These are phyloP conservation scores for Agaricus sinodeliciosus DNA, from an alignment of 768 basidiomycete genomes.

Conservation along the genomic window DNA sequence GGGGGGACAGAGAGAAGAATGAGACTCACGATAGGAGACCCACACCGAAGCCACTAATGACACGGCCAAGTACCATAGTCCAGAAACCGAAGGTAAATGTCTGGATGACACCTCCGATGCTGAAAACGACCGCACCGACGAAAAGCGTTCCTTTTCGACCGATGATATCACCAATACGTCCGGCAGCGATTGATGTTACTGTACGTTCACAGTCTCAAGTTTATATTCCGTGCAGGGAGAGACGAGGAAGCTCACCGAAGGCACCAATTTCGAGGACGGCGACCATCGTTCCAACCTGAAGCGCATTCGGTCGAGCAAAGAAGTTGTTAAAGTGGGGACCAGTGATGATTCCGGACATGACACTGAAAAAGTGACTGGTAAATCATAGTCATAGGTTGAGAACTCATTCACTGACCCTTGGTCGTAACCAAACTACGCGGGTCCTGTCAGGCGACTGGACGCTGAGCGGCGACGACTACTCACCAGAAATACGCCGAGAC, in stretches of 20 bases:
- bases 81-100: constrained; percentile 62
- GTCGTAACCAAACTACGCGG: constrained; percentile 63
- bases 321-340: constrained; percentile 72
- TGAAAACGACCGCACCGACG: constrained; percentile 68
- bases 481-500: constrained; percentile 72
- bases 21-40: constrained; percentile 64
- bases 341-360: constrained; percentile 84
- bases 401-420: constrained; percentile 47
- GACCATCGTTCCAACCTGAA: constrained; percentile 80
- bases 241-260: constrained; percentile 43
- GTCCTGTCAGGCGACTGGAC: constrained; percentile 9
- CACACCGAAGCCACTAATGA: constrained; percentile 74
- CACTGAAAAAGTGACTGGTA: constrained; percentile 29
- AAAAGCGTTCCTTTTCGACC: constrained; percentile 73
- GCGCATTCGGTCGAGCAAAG: constrained; percentile 63
- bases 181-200: constrained; percentile 78
- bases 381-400: constrained; percentile 6
- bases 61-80: constrained; percentile 66
- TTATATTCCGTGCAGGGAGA: no score
- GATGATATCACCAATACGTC: constrained; percentile 69
- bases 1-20: not conserved
- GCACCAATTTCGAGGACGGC: constrained; percentile 88
- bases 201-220: constrained; percentile 1
- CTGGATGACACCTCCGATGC: constrained; percentile 71
- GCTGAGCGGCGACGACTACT: constrained; percentile 20